Percentiles rank a stretch among this genome's conserved stretches.
Conservation (phyloP, 1,139 yeast species). For the Yamadazyma friedrichii region DNA sequence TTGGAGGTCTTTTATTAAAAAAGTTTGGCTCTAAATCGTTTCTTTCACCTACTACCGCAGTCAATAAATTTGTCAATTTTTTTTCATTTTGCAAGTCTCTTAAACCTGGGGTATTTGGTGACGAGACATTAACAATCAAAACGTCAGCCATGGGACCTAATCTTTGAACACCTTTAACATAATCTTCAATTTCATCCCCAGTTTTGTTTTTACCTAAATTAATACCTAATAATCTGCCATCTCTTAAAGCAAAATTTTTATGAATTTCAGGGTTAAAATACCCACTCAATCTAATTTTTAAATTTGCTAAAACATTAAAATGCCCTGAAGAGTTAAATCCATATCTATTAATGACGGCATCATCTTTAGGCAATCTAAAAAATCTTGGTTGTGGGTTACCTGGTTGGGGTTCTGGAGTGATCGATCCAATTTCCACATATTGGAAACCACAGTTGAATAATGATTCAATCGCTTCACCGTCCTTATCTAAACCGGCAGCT, state of each 20-base stretch:
- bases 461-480: conserved; percentile 90
- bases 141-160: conserved; percentile 88
- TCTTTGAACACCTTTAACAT: conserved; percentile 76
- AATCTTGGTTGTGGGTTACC: conserved; percentile 92
- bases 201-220: conserved; percentile 90
- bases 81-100: conserved; percentile 80
- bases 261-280: conserved; percentile 32
- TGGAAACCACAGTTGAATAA: conserved; percentile 78
- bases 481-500: conserved; percentile 95
- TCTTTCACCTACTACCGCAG: conserved; percentile 63
- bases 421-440: conserved; percentile 89
- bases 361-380: conserved; percentile 80
- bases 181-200: conserved; percentile 88
- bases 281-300: conserved; percentile 58
- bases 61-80: conserved; percentile 64
- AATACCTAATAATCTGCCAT: conserved; percentile 69
- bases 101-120: conserved; percentile 95
- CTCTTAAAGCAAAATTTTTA: conserved; percentile 62
- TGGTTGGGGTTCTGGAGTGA: conserved; percentile 90
- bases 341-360: conserved; percentile 88
- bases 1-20: conserved; percentile 60
- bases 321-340: conserved; percentile 96
- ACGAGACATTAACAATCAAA: conserved; percentile 86
- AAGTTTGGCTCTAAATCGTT: conserved; percentile 39
- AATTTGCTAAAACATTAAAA: conserved; percentile 61